These are phyloP conservation scores for Nicotiana knightiana DNA, from an alignment of 257 asterid genomes.

Conservation along the genomic window DNA sequence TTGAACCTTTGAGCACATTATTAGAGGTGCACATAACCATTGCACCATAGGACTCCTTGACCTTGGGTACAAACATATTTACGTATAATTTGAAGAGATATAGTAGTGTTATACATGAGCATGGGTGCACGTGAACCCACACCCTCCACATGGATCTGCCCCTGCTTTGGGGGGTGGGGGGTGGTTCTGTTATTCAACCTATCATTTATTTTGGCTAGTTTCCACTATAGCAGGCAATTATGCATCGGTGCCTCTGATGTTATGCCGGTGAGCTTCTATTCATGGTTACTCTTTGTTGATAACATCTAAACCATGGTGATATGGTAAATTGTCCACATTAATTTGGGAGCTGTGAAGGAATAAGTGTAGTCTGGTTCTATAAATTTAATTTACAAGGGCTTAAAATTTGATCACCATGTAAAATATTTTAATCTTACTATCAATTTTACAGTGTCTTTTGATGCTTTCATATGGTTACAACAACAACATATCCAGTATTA, in stretches of 20 bases:
- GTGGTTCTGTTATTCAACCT: too few relatives aligned
- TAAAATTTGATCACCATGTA: background rate
- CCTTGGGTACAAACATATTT: too few relatives aligned
- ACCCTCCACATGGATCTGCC: too few relatives aligned
- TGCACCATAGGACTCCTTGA: too few relatives aligned
- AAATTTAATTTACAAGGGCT: background rate
- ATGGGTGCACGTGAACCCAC: too few relatives aligned
- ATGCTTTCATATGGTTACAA: background rate
- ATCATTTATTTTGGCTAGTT: background rate
- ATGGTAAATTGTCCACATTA: background rate
- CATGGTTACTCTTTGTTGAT: background rate
- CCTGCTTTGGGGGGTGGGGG: too few relatives aligned
- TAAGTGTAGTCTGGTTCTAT: background rate
- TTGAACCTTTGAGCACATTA: too few relatives aligned
- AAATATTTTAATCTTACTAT: background rate
- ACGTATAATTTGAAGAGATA: too few relatives aligned
- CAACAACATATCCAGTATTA: too few relatives aligned
- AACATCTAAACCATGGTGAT: background rate
- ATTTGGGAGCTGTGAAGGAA: background rate
- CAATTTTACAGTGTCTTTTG: background rate
- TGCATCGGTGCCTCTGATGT: background rate
- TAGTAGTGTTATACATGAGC: too few relatives aligned
- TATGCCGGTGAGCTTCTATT: background rate
- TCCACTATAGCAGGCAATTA: background rate
- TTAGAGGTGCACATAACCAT: too few relatives aligned